Percentiles rank a stretch among this genome's conserved stretches.
Conservation (phyloP, 2,329 filamentous ascomycete genomes). For the Lasiodiplodia sp. region DNA sequence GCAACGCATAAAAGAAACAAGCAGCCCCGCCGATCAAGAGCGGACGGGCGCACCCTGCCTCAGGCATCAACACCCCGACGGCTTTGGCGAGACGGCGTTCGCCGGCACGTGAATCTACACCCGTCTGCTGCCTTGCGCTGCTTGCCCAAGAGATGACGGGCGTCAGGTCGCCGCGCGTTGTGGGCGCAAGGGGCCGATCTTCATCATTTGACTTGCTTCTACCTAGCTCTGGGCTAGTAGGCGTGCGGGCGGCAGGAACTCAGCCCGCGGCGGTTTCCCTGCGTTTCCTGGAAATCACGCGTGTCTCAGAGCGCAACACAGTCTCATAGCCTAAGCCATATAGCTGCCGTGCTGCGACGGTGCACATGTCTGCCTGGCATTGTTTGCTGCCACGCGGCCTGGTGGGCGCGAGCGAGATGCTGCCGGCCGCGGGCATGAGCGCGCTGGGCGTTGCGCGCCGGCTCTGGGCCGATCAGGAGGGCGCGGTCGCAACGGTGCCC, state of each 20-base stretch:
- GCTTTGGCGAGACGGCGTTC: slow-evolving; percentile 13
- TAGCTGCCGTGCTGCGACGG: slow-evolving; percentile 1
- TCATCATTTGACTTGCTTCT: slow-evolving; percentile 16
- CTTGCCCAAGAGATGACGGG: slow-evolving; percentile 8
- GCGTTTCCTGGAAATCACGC: slow-evolving; percentile 12
- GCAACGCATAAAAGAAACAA: not conserved
- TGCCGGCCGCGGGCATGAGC: slow-evolving; percentile 2
- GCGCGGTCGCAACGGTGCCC: slow-evolving; percentile 24
- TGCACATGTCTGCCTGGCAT: not conserved
- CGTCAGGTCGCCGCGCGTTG: slow-evolving; percentile 11
- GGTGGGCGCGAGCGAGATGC: not conserved
- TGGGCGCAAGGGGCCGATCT: slow-evolving; percentile 11
- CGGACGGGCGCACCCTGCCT: not conserved
- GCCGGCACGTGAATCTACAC: slow-evolving; percentile 3
- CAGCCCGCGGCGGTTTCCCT: slow-evolving; percentile 3
- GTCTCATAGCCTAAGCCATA: slow-evolving; percentile 17
- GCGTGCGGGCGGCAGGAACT: slow-evolving; percentile 14
- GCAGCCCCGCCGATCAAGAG: not conserved
- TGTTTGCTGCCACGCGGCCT: slow-evolving; percentile 12
- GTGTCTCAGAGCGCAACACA: slow-evolving; percentile 26
- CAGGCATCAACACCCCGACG: not conserved
- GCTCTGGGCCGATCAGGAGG: slow-evolving; percentile 21
- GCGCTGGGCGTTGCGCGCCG: slow-evolving; percentile 13
- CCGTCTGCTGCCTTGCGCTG: not conserved
- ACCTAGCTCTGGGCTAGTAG: not conserved